phyloP scores from a whole-genome alignment of 305 asterid species.

The Rubia tinctorum region DNA sequence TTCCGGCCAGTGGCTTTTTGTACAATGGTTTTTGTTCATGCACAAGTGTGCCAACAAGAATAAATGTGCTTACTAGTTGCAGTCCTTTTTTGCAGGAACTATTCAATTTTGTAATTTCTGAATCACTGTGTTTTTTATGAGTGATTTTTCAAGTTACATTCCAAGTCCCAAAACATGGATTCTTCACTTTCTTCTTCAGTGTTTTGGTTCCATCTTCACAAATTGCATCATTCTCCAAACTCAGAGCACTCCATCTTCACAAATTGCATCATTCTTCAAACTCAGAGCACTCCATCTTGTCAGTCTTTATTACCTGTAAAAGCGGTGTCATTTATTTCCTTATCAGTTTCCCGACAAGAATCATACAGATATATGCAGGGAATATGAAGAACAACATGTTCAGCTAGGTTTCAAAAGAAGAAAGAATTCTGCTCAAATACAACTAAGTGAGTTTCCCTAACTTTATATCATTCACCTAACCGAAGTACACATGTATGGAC shows the following conservation, averaged over 20 bases:
- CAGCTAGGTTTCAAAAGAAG: background rate
- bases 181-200: background rate
- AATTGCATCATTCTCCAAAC: background rate
- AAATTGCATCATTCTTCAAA: background rate
- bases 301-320: slow-evolving; percentile 12
- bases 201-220: background rate
- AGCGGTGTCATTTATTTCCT: background rate
- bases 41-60: slow-evolving; percentile 7
- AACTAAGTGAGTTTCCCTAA: too few relatives aligned
- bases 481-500: too few relatives aligned
- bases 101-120: background rate
- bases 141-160: background rate
- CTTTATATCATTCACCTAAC: too few relatives aligned
- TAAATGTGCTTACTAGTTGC: slow-evolving; percentile 9
- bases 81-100: background rate
- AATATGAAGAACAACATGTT: background rate
- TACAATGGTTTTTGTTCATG: background rate
- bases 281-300: background rate
- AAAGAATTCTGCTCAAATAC: background rate
- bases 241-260: background rate
- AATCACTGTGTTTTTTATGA: background rate
- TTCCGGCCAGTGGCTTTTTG: slow-evolving; percentile 10
- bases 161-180: background rate
- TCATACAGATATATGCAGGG: background rate
- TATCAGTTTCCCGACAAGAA: background rate